These are phyloP conservation scores for Geotrichum cucujoidarum DNA, from an alignment of 1,139 yeast genomes.

Conservation along the genomic window DNA sequence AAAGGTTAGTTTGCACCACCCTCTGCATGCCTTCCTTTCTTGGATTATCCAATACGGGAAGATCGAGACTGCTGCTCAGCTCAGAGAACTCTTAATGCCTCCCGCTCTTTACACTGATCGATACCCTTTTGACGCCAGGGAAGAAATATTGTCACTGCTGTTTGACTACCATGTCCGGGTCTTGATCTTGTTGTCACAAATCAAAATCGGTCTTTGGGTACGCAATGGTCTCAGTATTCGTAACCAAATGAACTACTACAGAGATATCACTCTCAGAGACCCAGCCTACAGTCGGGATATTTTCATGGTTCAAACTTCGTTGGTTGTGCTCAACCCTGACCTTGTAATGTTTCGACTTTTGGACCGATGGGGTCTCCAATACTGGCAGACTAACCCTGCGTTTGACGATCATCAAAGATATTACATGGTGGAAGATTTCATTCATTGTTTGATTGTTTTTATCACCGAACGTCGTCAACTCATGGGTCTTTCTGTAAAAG, in stretches of 20 bases:
- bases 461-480: constrained; percentile 65
- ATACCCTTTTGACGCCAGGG: constrained; percentile 11
- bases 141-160: constrained; percentile 34
- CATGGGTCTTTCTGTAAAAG: constrained; percentile 47
- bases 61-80: constrained; percentile 33
- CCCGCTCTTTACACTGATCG: constrained; percentile 9
- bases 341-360: constrained; percentile 56
- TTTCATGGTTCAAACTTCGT: constrained; percentile 62
- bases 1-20: constrained; percentile 70
- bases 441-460: constrained; percentile 63
- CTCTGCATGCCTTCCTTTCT: constrained; percentile 67
- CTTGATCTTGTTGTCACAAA: constrained; percentile 67
- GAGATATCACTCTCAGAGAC: constrained; percentile 78
- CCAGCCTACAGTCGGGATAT: constrained; percentile 75
- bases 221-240: constrained; percentile 78
- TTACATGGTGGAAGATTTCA: constrained; percentile 76
- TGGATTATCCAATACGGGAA: constrained; percentile 58
- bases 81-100: constrained; percentile 29
- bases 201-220: constrained; percentile 81
- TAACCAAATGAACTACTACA: constrained; percentile 74
- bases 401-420: constrained; percentile 40
- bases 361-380: constrained; percentile 66
- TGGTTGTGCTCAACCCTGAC: constrained; percentile 55
- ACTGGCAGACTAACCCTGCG: constrained; percentile 36
- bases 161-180: constrained; percentile 78